These are phyloP conservation scores for Ceratobasidium sp. DNA, from an alignment of 1,284 basidiomycete genomes.

Conservation along the genomic window DNA sequence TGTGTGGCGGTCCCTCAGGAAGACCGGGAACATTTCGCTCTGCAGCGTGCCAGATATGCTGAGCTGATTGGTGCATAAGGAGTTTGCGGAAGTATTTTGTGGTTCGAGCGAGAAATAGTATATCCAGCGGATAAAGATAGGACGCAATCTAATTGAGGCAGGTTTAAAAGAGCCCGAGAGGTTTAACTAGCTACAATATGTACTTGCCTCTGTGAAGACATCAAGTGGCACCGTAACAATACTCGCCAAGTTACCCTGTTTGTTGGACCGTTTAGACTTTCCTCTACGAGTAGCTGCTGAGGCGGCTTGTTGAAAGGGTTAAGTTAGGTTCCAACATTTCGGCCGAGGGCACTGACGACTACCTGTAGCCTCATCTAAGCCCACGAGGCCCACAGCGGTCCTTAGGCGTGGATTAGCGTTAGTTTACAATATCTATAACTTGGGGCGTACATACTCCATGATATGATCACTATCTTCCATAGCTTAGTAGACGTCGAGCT, in stretches of 20 bases:
- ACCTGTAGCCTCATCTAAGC: background rate
- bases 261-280: background rate
- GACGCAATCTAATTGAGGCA: constrained; percentile 19
- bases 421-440: too few relatives aligned
- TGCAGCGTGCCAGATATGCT: constrained; percentile 23
- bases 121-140: constrained; percentile 17
- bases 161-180: background rate
- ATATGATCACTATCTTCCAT: background rate
- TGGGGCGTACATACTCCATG: too few relatives aligned
- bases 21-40: constrained; percentile 28
- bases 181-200: background rate
- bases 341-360: background rate
- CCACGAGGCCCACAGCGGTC: too few relatives aligned
- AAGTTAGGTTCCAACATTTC: background rate
- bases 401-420: too few relatives aligned
- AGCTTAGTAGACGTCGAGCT: background rate
- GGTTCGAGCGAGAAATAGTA: constrained; percentile 25
- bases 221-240: constrained; percentile 31
- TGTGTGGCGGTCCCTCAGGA: constrained; percentile 9
- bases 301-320: background rate
- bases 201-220: constrained; percentile 24
- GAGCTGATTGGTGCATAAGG: constrained; percentile 5
- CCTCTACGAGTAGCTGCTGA: background rate
- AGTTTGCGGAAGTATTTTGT: constrained; percentile 32
- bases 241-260: background rate